Evolutionary conservation across 345 rosid genomes (phyloP).

Genomic region (Carallia pectinifolia): DNA sequence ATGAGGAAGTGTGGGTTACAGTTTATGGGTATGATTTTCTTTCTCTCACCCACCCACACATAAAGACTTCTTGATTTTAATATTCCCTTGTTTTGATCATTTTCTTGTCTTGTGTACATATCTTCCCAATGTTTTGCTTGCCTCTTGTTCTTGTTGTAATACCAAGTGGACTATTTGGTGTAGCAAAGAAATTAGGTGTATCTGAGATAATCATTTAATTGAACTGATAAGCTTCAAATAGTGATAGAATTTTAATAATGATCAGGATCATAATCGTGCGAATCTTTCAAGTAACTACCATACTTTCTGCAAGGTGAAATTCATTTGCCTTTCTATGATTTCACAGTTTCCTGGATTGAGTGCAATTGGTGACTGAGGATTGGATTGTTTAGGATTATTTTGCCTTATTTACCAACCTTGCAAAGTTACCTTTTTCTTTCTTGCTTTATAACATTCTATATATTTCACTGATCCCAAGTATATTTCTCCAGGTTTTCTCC

Average conservation of each 20-base stretch:
- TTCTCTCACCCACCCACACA: background rate
- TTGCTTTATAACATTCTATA: background rate
- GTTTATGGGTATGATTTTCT: conserved; percentile 73
- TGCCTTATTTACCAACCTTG: background rate
- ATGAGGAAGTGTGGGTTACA: conserved; percentile 98
- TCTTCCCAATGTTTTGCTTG: background rate
- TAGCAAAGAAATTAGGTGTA: too few species aligned
- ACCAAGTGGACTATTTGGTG: too few species aligned
- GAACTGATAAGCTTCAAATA: too few species aligned
- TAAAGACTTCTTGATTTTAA: background rate
- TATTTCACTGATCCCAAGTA: conserved; percentile 7
- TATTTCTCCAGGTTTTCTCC: conserved; percentile 67
- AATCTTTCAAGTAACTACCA: too few species aligned
- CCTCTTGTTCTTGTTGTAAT: background rate
- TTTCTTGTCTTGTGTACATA: conserved; percentile 1
- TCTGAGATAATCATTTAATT: too few species aligned
- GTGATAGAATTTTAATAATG: too few species aligned
- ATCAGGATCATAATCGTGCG: too few species aligned
- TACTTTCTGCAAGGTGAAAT: too few species aligned
- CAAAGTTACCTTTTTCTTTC: background rate
- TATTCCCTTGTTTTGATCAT: background rate
- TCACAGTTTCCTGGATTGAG: background rate
- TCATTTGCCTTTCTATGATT: too few species aligned
- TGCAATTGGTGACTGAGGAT: background rate
- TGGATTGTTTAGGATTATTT: background rate